A percentile compares a stretch with the other conserved stretches of the same genome.
Conservation (phyloP, 139 green algal genomes). For the Astrephomene gubernaculifera region DNA sequence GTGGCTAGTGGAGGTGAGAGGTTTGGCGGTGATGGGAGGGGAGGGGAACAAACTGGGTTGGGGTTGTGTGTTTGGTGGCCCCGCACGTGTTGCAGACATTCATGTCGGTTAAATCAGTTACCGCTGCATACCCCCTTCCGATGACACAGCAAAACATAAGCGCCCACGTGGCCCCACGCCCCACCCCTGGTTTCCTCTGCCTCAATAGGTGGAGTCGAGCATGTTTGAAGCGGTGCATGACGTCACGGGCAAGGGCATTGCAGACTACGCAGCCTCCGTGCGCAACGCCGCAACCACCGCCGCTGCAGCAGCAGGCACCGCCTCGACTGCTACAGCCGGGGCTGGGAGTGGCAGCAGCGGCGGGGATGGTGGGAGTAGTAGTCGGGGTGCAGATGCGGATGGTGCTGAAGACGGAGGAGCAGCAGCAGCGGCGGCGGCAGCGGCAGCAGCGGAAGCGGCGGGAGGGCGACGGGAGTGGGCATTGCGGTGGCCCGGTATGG, state of each 20-base stretch:
- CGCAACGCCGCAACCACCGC: neutral
- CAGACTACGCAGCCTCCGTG: slow-evolving; percentile 51
- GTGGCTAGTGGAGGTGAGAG: slow-evolving; percentile 73
- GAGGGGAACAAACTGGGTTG: neutral
- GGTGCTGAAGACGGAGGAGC: too few relatives aligned
- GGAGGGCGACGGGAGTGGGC: slow-evolving; percentile 67
- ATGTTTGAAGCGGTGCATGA: slow-evolving; percentile 78
- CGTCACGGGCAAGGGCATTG: slow-evolving; percentile 46
- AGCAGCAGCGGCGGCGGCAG: neutral
- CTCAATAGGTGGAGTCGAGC: slow-evolving; percentile 53
- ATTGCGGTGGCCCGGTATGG: slow-evolving; percentile 83
- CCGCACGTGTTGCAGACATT: too few relatives aligned
- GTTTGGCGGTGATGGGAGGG: too few relatives aligned
- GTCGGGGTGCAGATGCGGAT: too few relatives aligned
- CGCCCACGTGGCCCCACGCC: neutral
- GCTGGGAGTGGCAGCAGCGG: neutral
- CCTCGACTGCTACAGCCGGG: too few relatives aligned
- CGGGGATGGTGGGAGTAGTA: too few relatives aligned
- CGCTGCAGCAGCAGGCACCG: too few relatives aligned
- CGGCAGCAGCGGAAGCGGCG: too few relatives aligned
- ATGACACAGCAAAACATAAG: too few relatives aligned
- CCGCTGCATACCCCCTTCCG: too few relatives aligned
- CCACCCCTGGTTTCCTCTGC: neutral
- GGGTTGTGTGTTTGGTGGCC: too few relatives aligned
- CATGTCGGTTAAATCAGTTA: too few relatives aligned